phyloP scores from a whole-genome alignment of 331 rosid species.

The Prunus yedoensis region DNA sequence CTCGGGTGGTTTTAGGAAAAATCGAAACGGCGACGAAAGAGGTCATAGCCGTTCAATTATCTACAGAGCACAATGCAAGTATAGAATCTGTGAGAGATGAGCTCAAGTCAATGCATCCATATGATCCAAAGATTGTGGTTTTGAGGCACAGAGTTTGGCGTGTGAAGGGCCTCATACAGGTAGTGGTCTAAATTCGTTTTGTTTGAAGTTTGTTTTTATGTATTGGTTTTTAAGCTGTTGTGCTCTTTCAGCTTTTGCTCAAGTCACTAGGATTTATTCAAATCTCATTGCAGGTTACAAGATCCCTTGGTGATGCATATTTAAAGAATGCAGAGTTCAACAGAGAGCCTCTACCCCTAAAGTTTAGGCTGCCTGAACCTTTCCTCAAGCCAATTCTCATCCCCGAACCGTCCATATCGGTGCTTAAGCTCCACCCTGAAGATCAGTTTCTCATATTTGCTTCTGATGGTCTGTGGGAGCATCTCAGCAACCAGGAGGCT shows the following conservation, averaged over 20 bases:
- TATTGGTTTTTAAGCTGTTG: background rate
- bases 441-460: conserved; percentile 85
- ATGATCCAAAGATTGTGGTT: conserved; percentile 72
- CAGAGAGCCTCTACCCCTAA: conserved; percentile 60
- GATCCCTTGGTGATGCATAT: conserved; percentile 92
- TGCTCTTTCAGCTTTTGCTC: background rate
- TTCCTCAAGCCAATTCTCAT: conserved; percentile 73
- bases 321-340: conserved; percentile 77
- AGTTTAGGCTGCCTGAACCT: conserved; percentile 68
- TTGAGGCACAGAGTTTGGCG: conserved; percentile 82
- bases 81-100: conserved; percentile 73
- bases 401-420: conserved; percentile 65
- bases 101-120: conserved; percentile 54
- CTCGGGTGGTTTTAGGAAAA: conserved; percentile 73
- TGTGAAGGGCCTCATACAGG: conserved; percentile 96
- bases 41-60: conserved; percentile 66
- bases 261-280: background rate
- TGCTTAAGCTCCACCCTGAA: conserved; percentile 50
- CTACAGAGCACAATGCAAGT: conserved; percentile 80
- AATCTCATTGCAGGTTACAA: conserved; percentile 62
- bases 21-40: conserved; percentile 53
- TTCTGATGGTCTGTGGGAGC: conserved; percentile 98
- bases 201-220: background rate
- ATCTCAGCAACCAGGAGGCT: conserved; percentile 81
- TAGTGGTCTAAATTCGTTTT: background rate